Conservation (phyloP, 148 eudicot species). For the Vaccinium darrowii region DNA sequence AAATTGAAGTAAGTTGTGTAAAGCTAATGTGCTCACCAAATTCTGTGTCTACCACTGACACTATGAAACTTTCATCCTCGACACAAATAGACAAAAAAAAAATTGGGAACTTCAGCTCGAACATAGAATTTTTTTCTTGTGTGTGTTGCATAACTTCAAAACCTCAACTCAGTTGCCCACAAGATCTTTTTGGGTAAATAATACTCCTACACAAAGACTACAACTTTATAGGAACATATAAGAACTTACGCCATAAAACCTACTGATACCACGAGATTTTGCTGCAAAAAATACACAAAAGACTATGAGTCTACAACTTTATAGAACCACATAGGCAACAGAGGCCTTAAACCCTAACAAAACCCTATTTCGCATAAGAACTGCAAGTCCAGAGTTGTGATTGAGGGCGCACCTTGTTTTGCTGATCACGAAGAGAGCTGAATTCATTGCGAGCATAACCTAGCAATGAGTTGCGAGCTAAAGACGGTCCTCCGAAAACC, state of each 20-base stretch:
- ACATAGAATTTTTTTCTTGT: neutral
- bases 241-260: no score
- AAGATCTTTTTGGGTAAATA: no score
- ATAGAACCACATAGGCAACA: neutral
- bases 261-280: neutral
- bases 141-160: no score
- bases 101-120: neutral
- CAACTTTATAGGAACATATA: no score
- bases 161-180: no score
- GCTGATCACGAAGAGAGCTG: conserved; percentile 31
- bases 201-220: no score
- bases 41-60: no score
- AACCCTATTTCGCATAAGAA: no score
- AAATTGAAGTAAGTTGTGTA: no score
- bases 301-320: neutral
- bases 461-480: conserved; percentile 32
- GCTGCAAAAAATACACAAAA: neutral
- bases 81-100: neutral
- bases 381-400: neutral
- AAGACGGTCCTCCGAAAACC: conserved; percentile 38
- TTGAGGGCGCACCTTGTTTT: conserved; percentile 41
- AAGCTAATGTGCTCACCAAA: no score
- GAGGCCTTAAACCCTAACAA: conserved; percentile 39
- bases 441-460: conserved; percentile 34
- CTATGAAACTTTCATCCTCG: neutral